A percentile compares a stretch with the other conserved stretches of the same genome.
phyloP scores from a whole-genome alignment of 805 yeast genomes.

The Nakazawaea pomicola region DNA sequence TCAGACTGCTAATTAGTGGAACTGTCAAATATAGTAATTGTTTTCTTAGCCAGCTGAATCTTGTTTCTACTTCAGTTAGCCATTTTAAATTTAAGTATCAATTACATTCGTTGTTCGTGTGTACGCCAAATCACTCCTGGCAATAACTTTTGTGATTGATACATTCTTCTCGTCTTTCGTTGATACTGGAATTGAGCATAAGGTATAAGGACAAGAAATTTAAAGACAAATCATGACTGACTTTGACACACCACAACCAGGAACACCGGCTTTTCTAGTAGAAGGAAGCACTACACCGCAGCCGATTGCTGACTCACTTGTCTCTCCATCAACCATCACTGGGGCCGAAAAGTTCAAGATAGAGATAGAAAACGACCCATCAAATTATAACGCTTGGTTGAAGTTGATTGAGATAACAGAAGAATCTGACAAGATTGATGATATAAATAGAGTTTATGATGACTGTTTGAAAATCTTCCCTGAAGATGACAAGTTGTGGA shows the following conservation, averaged over 20 bases:
- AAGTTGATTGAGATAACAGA: conserved; percentile 52
- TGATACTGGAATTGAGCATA: too few species aligned
- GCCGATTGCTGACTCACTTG: conserved; percentile 2
- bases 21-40: too few species aligned
- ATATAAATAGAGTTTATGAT: conserved; percentile 51
- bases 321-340: conserved; percentile 9
- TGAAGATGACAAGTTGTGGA: conserved; percentile 69
- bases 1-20: too few species aligned
- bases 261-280: conserved; percentile 14
- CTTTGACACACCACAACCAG: conserved; percentile 14
- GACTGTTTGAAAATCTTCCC: conserved; percentile 62
- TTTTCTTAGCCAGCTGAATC: too few species aligned
- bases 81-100: too few species aligned
- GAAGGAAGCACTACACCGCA: conserved; percentile 9
- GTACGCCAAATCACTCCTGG: too few species aligned
- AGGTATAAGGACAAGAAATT: not conserved
- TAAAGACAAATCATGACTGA: conserved; percentile 4
- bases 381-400: conserved; percentile 53
- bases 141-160: too few species aligned
- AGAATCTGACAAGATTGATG: conserved; percentile 21
- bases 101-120: too few species aligned
- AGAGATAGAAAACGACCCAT: conserved; percentile 44
- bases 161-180: too few species aligned
- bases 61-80: too few species aligned
- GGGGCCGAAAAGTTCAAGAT: conserved; percentile 49